Evolutionary conservation across 495 filamentous ascomycete genomes (phyloP), one percentile per base, ranked within the genome.

Genomic region (Penicillium verhagenii): DNA sequence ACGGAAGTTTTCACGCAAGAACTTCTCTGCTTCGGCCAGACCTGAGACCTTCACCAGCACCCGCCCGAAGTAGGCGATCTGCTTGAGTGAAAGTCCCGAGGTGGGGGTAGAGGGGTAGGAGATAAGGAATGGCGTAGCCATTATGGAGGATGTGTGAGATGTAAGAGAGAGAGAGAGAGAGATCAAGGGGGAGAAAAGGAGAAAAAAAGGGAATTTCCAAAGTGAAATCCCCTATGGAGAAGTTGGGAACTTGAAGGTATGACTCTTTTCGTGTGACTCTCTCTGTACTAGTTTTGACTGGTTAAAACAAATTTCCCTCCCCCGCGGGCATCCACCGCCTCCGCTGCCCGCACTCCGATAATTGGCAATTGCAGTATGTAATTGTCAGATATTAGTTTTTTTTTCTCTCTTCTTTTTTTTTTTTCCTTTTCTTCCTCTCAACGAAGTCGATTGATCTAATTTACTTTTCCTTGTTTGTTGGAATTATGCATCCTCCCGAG

Each of bases 61-160:
- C 52, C 82, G 82, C 52, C 88, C 89, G 42, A 96, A 79, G 72
- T 88, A 90, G 33, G 90, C 86, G 47, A 96, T 82, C 62, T 89
- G 84, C 52, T 88, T 81, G 56, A 83, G 75, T 26, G 68, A 76
- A 39, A 94, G 79, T 37, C 88, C 84, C 58, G 71, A 62, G 56
- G 64, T 56, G 63, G 69, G 61, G 58, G 59, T 59, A 55, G 73
- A 64, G 61, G 77, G 70, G 71, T 77, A 63, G 37, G 72, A 75
- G 53, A 81, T 69, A 49, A 82, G 64, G 61, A 77, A 71, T n/a
- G 70, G 72, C 40, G 77, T 75, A 26, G 79, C 70, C 79, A 82
- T 82, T 63, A 54, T 67, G 65, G 43, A 31, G 24, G 20, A 43
- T 26, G 42, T 25, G 23, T 50, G 43, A 33, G 47, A 13, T 45